Base-by-base conservation (phyloP, 2,329 filamentous ascomycete genomes). In the Claviceps quebecensis region DNA sequence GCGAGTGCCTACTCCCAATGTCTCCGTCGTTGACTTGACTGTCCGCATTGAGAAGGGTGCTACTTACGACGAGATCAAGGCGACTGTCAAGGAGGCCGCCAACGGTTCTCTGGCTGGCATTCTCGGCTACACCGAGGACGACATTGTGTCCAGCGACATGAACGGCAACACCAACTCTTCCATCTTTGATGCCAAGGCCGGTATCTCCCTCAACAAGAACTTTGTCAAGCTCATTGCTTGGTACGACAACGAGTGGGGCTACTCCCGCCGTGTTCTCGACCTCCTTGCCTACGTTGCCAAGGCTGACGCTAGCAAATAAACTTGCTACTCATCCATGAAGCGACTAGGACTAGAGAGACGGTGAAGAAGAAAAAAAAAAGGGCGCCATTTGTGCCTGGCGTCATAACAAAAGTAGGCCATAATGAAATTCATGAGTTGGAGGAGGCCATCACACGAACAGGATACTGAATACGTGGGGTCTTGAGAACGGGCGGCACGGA, bases 221-320 rank as follows among this genome's bases (percentile, higher is more conserved):
- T 97, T 97, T 72, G 83, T 95, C 81, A 98, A 98, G 86, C 81
- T 98, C 57, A 86, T 96, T 70, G 84, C 84, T 65, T 97, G 91
- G 93, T 95, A 95, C 76, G 89, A 95, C 81, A 97, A 97, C 81
- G 91, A 97, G 83, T 96, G 90, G 89, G 93, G 90, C 68, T 97
- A 98, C 86, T 94, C 87, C 72, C 90, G 90, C 77, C 93, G 86
- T 82, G 86, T 90, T 65, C 76, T 90, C 62, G 86, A 93, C 74
- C 85, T 93, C 64, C 69, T 81, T 69, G 76, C 78, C 73, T 85
- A 89, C 78, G 79, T 90, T 65, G 76, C 85, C 72, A 86, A 87
- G 78, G 83, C 84, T 59, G 86, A 90, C 65, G 77, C 67, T 64
- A 66, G 69, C 68, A 73, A 78, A 62, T 77, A 73, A 67, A 58